phyloP scores from a whole-genome alignment of 768 basidiomycete genomes.

The Leucosporidium creatinivorum region DNA sequence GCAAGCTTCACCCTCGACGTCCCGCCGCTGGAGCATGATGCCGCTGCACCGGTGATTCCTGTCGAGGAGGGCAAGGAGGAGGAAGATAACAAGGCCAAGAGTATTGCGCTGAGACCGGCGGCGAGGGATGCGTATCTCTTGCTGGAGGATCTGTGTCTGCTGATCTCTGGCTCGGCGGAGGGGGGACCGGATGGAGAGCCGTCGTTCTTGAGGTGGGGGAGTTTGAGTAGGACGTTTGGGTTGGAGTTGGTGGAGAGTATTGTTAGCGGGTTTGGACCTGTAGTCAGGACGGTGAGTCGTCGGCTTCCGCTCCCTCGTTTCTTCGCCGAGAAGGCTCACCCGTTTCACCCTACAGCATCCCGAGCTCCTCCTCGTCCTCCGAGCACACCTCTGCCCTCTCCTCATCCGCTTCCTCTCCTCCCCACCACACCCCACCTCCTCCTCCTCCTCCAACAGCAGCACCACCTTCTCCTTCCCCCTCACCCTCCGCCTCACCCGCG shows the following conservation, averaged over 20 bases:
- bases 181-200: slow-evolving; percentile 53
- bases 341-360: slow-evolving; percentile 51
- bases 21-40: slow-evolving; percentile 23
- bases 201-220: slow-evolving; percentile 69
- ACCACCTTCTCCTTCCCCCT: slow-evolving; percentile 44
- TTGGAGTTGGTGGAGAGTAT: slow-evolving; percentile 97
- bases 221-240: slow-evolving; percentile 84
- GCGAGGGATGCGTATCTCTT: slow-evolving; percentile 77
- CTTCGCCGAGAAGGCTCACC: not conserved
- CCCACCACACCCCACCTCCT: slow-evolving; percentile 1
- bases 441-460: slow-evolving; percentile 33
- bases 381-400: slow-evolving; percentile 81
- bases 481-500: slow-evolving; percentile 81
- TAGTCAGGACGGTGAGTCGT: slow-evolving; percentile 64
- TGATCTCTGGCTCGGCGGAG: slow-evolving; percentile 55
- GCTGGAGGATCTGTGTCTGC: slow-evolving; percentile 84
- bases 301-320: not conserved
- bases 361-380: slow-evolving; percentile 77
- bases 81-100: not conserved
- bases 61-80: not conserved
- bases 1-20: slow-evolving; percentile 20
- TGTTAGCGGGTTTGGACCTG: slow-evolving; percentile 78
- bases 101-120: slow-evolving; percentile 58
- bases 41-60: not conserved
- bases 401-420: slow-evolving; percentile 71